Evolutionary conservation across 2,329 filamentous ascomycete genomes (phyloP).

Genomic region (Helminthosporium solani): DNA sequence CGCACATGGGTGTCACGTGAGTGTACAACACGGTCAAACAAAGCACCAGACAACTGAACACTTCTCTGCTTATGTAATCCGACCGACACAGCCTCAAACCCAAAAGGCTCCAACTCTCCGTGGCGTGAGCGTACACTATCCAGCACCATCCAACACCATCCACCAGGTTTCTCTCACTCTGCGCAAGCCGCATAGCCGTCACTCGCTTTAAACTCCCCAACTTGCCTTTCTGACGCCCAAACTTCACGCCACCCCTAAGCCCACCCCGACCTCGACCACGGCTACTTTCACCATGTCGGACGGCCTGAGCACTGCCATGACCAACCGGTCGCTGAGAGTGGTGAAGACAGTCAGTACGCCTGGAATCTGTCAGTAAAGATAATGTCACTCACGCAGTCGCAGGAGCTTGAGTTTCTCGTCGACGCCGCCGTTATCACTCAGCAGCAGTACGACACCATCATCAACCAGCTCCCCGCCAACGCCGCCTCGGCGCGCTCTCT

Average conservation of each 20-base stretch:
- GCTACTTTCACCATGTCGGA: conserved; percentile 45
- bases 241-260: not conserved
- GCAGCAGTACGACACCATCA: conserved; percentile 72
- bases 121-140: too few relatives aligned
- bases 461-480: conserved; percentile 71
- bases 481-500: conserved; percentile 55
- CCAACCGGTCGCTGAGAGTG: conserved; percentile 81
- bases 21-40: too few relatives aligned
- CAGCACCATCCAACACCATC: not conserved
- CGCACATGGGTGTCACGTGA: too few relatives aligned
- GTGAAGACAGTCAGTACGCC: conserved; percentile 72
- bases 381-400: conserved; percentile 18
- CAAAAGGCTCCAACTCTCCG: not conserved
- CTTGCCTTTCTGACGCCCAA: not conserved
- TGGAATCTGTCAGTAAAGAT: not conserved
- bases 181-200: not conserved
- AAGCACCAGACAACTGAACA: too few relatives aligned
- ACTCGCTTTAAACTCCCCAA: not conserved
- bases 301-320: conserved; percentile 58
- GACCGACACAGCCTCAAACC: not conserved
- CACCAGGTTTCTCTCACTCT: not conserved
- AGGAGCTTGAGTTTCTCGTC: conserved; percentile 90
- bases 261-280: not conserved
- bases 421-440: conserved; percentile 79
- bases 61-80: too few relatives aligned